Evolutionary conservation across 768 basidiomycete species (phyloP), one percentile per base, ranked within the genome.

Genomic region (Holtermannia corniformis): DNA sequence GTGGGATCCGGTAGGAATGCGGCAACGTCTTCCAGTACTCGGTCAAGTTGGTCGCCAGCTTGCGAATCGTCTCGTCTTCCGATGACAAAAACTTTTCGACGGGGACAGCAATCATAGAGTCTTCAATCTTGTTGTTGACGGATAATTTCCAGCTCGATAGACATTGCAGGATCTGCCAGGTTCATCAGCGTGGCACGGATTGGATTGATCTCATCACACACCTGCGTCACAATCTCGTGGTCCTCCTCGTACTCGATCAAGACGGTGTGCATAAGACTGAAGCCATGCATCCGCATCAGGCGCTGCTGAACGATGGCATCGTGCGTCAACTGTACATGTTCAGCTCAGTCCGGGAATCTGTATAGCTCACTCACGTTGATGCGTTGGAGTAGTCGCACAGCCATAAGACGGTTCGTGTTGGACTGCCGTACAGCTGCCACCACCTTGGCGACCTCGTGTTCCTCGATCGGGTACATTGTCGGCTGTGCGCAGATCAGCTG

Each of bases 401-500:
- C 74, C 54, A 99, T 82, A 63, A 85, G 84, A 48, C 82, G 80
- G 68, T 84, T 91, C 56, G 80, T 78, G 44, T 72, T 65, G 0
- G 89, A 87, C 68, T 96, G 91, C 22, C 89, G 82, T 61, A 95
- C 79, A 0, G 91, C 93, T 57, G 89, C 86, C 3, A 93, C 81
- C 42, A 99, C 82, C 71, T 90, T 93, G 1, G 88, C 88, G 5
- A 88, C 84, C 53, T 97, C 91, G 56, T 82, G 81, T 60, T 82
- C 78, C 22, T 78, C 66, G 44, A 97, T 77, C 0, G 89, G 81
- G 55, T 82, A 84, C 61, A 95, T 75, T 16, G 76, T 79, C 0
- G 90, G 88, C 86, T 92, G 63, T 0, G 56, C 44, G 22, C 13
- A 21, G n/a, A 19, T 13, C 16, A 16, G 20, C 12, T 32, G 16